Base-by-base conservation (phyloP, 2,329 filamentous ascomycete species). In the Alternaria solani region DNA sequence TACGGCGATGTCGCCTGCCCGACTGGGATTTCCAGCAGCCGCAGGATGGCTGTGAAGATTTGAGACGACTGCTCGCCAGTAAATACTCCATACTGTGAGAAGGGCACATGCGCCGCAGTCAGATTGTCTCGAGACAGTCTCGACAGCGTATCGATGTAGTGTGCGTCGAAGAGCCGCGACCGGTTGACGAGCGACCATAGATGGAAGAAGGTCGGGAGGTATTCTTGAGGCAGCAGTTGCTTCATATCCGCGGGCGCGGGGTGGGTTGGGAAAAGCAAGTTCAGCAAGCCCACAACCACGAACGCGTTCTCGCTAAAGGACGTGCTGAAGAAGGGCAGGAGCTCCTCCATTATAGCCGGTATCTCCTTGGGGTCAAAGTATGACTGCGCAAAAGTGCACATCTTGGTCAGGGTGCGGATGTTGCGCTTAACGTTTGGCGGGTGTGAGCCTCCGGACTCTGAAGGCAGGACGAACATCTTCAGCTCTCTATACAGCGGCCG, bases 1-100 rank as follows among this genome's bases (percentile, higher is more conserved):
- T 99, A 99, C 0, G 95, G 92, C 1, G 94, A 97, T 46, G 92
- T 96, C 3, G 95, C 91, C 80, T 99, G 95, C 3, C 95, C 94
- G 12, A 99, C 95, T 2, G 95, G 95, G 55, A 99, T 99, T 75
- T 98, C 94, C 14, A 97, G 89, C 55, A 99, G 79, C 49, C 96
- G 87, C 57, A 99, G 81, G 58, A 97, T 88, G 9, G 95, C 91
- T 0, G 95, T 98, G 78, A 97, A 98, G 68, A 99, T 91, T 59
- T 96, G 85, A 59, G 94, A 91, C 0, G 94, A 95, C 79, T 99
- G 95, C 66, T 96, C 93, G 66, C 89, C 88, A 1, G 93, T 96
- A 79, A 96, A 98, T 65, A 99, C 91, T 67, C 95, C 95, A 80
- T 94, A 90, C 67, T 94, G 88, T 2, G 89, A 88, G 74, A 97